Conservation (phyloP, 2,329 filamentous ascomycete species). For the Biscogniauxia mediterranea region DNA sequence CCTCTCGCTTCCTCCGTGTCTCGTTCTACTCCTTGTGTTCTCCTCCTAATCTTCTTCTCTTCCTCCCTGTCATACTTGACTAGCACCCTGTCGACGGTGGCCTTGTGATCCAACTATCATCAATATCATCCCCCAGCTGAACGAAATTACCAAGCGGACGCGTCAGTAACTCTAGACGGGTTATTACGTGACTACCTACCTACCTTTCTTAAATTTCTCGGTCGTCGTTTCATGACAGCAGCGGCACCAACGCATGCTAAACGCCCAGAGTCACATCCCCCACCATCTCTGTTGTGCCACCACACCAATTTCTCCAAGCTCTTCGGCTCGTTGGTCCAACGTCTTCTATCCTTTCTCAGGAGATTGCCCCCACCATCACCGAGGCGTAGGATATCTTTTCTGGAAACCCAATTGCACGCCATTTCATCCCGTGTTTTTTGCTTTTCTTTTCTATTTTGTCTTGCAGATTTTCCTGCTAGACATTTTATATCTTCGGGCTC, state of each 20-base stretch:
- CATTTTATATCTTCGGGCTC: conserved; percentile 11
- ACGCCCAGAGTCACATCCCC: conserved; percentile 14
- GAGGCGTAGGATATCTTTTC: conserved; percentile 10
- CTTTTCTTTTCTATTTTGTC: conserved; percentile 3
- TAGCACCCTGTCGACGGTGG: conserved; percentile 2
- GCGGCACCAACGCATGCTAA: conserved; percentile 19
- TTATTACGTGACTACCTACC: conserved; percentile 2
- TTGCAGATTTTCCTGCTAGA: conserved; percentile 8
- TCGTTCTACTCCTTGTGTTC: conserved; percentile 10
- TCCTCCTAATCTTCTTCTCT: conserved; percentile 11
- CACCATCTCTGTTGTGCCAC: conserved; percentile 18
- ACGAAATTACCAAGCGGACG: neutral
- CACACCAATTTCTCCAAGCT: conserved; percentile 19
- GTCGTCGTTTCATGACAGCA: conserved; percentile 4
- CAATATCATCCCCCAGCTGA: neutral
- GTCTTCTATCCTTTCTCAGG: conserved; percentile 13
- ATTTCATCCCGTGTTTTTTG: conserved; percentile 11
- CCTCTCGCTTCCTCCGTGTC: conserved; percentile 13
- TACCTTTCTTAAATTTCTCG: conserved; percentile 2
- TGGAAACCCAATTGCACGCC: conserved; percentile 9
- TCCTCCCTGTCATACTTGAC: conserved; percentile 3
- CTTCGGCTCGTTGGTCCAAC: conserved; percentile 9
- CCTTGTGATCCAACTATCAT: neutral
- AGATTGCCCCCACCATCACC: conserved; percentile 11
- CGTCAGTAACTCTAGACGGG: neutral